phyloP scores from a whole-genome alignment of 2,329 filamentous ascomycete genomes.

The Allantophomopsis cytisporea region DNA sequence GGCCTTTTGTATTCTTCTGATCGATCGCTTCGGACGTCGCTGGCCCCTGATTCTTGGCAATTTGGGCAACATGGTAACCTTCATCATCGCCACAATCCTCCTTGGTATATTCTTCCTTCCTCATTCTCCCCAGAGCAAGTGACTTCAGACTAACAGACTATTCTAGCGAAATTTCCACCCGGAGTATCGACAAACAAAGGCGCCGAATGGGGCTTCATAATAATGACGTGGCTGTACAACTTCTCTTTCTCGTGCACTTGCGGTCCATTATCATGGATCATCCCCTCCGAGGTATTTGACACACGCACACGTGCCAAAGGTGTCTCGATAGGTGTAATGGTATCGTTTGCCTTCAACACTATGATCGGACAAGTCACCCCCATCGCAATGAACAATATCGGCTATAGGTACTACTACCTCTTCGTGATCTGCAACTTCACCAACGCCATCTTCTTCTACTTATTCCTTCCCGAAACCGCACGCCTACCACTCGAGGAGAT shows the following conservation, averaged over 20 bases:
- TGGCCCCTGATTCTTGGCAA: constrained; percentile 60
- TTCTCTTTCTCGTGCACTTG: constrained; percentile 61
- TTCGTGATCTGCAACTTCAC: constrained; percentile 57
- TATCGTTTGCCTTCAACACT: constrained; percentile 62
- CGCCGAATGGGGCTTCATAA: constrained; percentile 59
- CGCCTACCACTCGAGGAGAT: constrained; percentile 54
- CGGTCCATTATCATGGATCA: constrained; percentile 50
- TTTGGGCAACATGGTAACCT: constrained; percentile 53
- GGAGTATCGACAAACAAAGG: constrained; percentile 28
- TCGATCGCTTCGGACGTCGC: constrained; percentile 56
- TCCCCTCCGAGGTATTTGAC: constrained; percentile 64
- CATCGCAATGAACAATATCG: constrained; percentile 32
- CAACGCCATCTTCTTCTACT: constrained; percentile 55
- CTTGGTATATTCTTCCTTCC: constrained; percentile 11
- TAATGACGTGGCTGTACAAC: constrained; percentile 65
- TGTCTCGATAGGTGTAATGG: constrained; percentile 63
- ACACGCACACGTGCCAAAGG: constrained; percentile 63
- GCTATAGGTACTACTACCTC: constrained; percentile 36
- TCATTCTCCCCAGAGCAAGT: constrained; percentile 2
- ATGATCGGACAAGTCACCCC: constrained; percentile 60
- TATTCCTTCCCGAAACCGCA: constrained; percentile 51
- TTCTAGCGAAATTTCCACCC: constrained; percentile 38
- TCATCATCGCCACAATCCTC: constrained; percentile 48
- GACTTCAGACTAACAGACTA: background rate
- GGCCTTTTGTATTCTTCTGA: constrained; percentile 51